Percentiles rank a stretch among this genome's conserved stretches.
phyloP scores from a whole-genome alignment of 176 grass and related monocot genomes.

The Elymus sibiricus region DNA sequence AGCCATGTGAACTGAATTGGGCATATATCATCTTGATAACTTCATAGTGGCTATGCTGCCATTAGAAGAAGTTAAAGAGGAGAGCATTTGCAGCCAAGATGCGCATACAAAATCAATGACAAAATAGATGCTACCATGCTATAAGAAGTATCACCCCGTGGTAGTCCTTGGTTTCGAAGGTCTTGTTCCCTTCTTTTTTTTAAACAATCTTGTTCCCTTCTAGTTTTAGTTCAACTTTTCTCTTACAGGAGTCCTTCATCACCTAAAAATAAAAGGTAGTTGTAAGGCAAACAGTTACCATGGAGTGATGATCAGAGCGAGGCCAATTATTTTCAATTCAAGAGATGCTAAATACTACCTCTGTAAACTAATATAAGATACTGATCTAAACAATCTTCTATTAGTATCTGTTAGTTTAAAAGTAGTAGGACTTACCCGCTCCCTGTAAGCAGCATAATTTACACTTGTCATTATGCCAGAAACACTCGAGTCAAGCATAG shows the following conservation, averaged over 20 bases:
- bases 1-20: too few relatives aligned
- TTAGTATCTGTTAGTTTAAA: too few relatives aligned
- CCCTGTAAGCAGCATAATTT: too few relatives aligned
- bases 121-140: not conserved
- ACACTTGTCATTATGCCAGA: too few relatives aligned
- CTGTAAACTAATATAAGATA: too few relatives aligned
- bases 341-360: not conserved
- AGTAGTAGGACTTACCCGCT: too few relatives aligned
- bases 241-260: not conserved
- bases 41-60: not conserved
- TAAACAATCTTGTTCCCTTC: too few relatives aligned
- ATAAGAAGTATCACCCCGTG: not conserved
- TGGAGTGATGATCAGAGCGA: not conserved
- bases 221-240: slow-evolving; percentile 6
- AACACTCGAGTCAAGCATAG: too few relatives aligned
- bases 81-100: not conserved
- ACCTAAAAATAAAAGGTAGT: not conserved
- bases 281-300: not conserved
- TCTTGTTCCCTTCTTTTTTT: not conserved
- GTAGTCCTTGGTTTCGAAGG: not conserved
- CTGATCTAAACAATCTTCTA: too few relatives aligned
- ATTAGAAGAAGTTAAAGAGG: not conserved
- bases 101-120: not conserved
- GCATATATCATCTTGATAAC: not conserved
- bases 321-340: not conserved